phyloP scores from a whole-genome alignment of 2,329 filamentous ascomycete species.

The Chrysoporthe austroafricana region DNA sequence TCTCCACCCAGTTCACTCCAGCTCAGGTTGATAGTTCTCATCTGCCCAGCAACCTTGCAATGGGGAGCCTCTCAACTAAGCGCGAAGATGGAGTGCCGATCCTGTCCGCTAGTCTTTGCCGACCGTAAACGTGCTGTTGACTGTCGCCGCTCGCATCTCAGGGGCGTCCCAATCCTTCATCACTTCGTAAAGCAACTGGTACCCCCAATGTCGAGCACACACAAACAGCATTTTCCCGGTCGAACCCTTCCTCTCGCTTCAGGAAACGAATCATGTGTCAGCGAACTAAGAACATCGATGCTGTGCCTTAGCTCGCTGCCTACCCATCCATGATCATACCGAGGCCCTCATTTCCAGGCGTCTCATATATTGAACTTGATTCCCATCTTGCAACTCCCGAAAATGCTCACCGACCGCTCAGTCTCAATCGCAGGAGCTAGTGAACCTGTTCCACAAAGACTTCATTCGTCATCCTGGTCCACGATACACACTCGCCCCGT shows the following conservation, averaged over 20 bases:
- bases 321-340: neutral
- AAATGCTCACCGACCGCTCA: neutral
- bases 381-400: neutral
- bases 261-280: slow-evolving; percentile 19
- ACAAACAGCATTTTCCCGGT: slow-evolving; percentile 9
- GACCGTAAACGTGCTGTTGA: neutral
- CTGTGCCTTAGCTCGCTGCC: neutral
- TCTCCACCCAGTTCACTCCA: neutral
- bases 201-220: neutral
- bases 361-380: neutral
- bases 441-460: neutral
- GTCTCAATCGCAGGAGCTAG: neutral
- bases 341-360: neutral
- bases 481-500: slow-evolving; percentile 1
- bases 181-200: neutral
- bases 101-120: neutral
- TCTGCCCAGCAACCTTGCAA: neutral
- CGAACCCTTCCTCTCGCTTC: slow-evolving; percentile 16
- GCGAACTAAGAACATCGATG: neutral
- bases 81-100: neutral
- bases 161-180: neutral
- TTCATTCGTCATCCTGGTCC: neutral
- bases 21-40: neutral
- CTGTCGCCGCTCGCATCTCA: neutral
- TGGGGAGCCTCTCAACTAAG: neutral